Evolutionary conservation across 495 filamentous ascomycete genomes (phyloP).

Genomic region (Xylaria sp.): DNA sequence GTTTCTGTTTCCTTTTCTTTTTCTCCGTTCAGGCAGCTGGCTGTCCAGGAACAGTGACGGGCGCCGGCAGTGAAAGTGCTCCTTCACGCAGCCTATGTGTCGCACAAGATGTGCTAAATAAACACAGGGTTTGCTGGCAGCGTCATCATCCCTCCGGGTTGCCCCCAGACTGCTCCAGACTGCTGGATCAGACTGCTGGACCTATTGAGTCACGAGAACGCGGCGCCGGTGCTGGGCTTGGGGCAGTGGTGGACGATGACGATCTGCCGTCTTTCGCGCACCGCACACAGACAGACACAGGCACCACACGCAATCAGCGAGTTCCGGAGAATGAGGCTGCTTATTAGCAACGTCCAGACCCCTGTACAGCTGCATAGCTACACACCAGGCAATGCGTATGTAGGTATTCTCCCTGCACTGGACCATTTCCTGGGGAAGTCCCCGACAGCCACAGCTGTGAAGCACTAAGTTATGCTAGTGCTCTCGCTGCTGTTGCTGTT

Average conservation of each 20-base stretch:
- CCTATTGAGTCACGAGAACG: neutral
- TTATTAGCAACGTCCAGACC: slow-evolving; percentile 8
- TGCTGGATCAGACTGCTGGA: neutral
- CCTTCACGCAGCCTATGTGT: slow-evolving; percentile 19
- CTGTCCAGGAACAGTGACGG: slow-evolving; percentile 16
- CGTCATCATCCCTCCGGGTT: neutral
- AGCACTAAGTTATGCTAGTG: too few species aligned
- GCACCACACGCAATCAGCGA: neutral
- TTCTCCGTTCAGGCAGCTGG: neutral
- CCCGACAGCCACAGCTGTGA: slow-evolving; percentile 1
- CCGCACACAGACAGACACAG: neutral
- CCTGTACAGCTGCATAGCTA: slow-evolving; percentile 12
- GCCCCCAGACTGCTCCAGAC: too few species aligned
- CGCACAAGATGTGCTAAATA: slow-evolving; percentile 2
- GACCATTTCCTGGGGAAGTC: slow-evolving; percentile 2
- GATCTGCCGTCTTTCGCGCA: neutral
- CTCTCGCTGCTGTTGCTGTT: neutral
- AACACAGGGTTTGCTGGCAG: neutral
- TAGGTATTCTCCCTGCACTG: slow-evolving; percentile 3
- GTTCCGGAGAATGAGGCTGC: slow-evolving; percentile 21
- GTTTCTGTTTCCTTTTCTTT: too few species aligned
- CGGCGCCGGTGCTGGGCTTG: neutral
- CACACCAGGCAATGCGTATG: too few species aligned
- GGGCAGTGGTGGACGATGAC: slow-evolving; percentile 5
- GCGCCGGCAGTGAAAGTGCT: slow-evolving; percentile 18